These are phyloP conservation scores for Pulveroboletus ravenelii DNA, from an alignment of 768 basidiomycete species.

Conservation along the genomic window DNA sequence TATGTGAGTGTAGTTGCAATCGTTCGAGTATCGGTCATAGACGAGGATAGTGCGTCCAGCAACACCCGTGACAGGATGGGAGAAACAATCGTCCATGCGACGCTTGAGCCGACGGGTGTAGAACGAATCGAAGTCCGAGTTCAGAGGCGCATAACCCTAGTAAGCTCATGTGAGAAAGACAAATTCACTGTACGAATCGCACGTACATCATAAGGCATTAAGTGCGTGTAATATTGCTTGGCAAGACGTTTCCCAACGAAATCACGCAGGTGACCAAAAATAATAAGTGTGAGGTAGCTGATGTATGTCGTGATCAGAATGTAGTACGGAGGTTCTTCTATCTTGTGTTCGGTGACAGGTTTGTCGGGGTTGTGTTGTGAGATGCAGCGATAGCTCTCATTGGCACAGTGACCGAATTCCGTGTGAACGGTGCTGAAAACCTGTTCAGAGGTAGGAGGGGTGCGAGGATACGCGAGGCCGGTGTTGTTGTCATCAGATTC, in stretches of 20 bases:
- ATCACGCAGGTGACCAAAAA: conserved; percentile 89
- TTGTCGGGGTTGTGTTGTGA: conserved; percentile 51
- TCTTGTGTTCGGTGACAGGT: conserved; percentile 49
- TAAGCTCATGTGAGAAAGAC: conserved; percentile 3
- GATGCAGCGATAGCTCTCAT: conserved; percentile 65
- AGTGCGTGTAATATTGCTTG: conserved; percentile 66
- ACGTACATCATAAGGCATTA: conserved; percentile 81
- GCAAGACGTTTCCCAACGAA: conserved; percentile 86
- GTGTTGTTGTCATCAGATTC: conserved; percentile 52
- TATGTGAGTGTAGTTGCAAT: conserved; percentile 75
- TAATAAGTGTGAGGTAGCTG: conserved; percentile 89
- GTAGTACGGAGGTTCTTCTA: conserved; percentile 89
- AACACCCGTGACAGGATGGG: conserved; percentile 88
- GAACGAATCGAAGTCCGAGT: conserved; percentile 98
- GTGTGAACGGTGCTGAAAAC: conserved; percentile 75
- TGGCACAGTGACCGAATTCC: conserved; percentile 89
- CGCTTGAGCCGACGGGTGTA: conserved; percentile 94
- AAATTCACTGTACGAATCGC: not conserved
- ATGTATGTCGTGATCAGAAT: conserved; percentile 89
- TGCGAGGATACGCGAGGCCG: conserved; percentile 54
- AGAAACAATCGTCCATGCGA: conserved; percentile 94
- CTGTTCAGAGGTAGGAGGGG: conserved; percentile 79
- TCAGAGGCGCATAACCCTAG: conserved; percentile 93
- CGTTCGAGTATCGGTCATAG: conserved; percentile 77
- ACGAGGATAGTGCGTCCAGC: conserved; percentile 89